Conservation (phyloP, 2,329 filamentous ascomycete species). For the Neobulgaria alba region DNA sequence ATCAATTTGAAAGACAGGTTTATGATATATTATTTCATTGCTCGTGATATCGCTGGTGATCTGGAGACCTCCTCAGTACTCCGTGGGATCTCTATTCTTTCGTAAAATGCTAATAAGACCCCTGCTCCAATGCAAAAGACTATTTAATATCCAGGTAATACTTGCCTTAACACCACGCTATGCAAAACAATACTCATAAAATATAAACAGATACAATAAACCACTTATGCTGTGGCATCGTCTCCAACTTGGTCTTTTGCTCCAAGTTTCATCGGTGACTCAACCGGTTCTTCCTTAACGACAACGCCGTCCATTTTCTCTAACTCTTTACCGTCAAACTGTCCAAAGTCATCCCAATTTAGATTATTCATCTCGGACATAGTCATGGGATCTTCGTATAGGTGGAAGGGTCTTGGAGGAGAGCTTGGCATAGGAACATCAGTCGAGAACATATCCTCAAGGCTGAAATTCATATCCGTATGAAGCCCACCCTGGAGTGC, state of each 20-base stretch:
- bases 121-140: too few relatives aligned
- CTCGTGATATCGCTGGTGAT: too few relatives aligned
- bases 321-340: conserved; percentile 7
- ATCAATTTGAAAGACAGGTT: too few relatives aligned
- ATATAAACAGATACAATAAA: conserved; percentile 1
- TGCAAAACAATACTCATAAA: conserved; percentile 12
- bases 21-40: too few relatives aligned
- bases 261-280: conserved; percentile 10
- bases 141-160: too few relatives aligned
- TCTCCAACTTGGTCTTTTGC: conserved; percentile 5
- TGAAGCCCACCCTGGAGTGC: conserved; percentile 9
- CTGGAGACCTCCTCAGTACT: too few relatives aligned
- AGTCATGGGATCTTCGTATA: conserved; percentile 24
- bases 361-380: conserved; percentile 14
- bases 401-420: conserved; percentile 32
- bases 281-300: conserved; percentile 19
- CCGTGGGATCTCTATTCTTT: too few relatives aligned
- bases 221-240: not conserved
- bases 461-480: conserved; percentile 10
- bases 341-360: conserved; percentile 23
- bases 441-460: conserved; percentile 36
- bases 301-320: conserved; percentile 3
- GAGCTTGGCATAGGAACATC: conserved; percentile 27
- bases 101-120: too few relatives aligned
- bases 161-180: conserved; percentile 19